Evolutionary conservation across 2,329 filamentous ascomycete genomes (phyloP), one percentile per base, ranked within the genome.

Genomic region (Helminthosporium solani): DNA sequence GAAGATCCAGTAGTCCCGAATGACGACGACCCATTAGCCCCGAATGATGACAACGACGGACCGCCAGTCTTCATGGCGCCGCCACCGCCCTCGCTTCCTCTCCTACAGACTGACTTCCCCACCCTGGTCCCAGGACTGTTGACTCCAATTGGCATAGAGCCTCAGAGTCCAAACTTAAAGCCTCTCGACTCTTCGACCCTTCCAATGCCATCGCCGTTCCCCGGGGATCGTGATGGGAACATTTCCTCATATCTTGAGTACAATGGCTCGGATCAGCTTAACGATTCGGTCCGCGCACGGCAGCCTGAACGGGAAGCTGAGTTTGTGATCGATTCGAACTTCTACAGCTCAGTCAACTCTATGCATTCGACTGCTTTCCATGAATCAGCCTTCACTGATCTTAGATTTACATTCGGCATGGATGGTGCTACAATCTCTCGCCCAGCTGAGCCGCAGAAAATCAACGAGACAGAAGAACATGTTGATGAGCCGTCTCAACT

Each of bases 201-300:
- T 2, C 67, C 68, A n/a, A 48, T 70, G 14, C 67, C 67, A 18
- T 71, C 68, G 2, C 68, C 68, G 0, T 71, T 71, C 36, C 68
- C 68, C 4, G 65, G 59, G 0, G 64, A 63, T 16, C 58, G 46
- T 7, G 61, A 63, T 20, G 39, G 33, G 2, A 53, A 44, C 31
- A 36, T 41, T 2, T 42, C 50, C 2, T 68, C 66, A 2, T 71
- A 63, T 36, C 56, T 69, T 31, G 66, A 68, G 38, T 47, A 56
- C 9, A 20, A 54, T 3, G 27, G 37, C 25, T 36, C 20, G 11
- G 36, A 46, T 11, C 47, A 53, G 18, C 21, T 38, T 16, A 38
- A 37, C 5, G 33, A 40, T 14, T 25, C 36, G 15, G 36, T 2
- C 33, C 54, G 14, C 7, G 12, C 19, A 38, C 49, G 23, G 36